These are phyloP conservation scores for Ophiostoma fasciatum DNA, from an alignment of 2,329 filamentous ascomycete genomes.

Conservation along the genomic window DNA sequence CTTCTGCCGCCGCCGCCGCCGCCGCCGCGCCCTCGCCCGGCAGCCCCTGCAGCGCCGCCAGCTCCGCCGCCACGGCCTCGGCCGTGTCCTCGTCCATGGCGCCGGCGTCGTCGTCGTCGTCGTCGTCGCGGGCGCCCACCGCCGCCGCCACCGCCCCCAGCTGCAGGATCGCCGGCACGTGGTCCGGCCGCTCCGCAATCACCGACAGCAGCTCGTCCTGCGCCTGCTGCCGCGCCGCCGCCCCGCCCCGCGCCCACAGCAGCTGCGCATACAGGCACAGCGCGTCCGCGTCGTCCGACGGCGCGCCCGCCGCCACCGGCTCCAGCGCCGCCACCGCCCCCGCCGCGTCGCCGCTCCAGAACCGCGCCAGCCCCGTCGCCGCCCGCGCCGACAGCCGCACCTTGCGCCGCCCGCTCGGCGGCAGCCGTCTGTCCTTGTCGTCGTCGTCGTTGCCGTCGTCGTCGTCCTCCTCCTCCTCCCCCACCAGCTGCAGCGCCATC, in stretches of 20 bases:
- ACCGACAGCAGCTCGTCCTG: conserved; percentile 67
- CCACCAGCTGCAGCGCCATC: conserved; percentile 54
- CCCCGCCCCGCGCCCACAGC: conserved; percentile 76
- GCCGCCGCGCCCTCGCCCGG: conserved; percentile 30
- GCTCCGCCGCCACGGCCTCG: conserved; percentile 57
- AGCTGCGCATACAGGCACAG: conserved; percentile 82
- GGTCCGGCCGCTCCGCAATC: conserved; percentile 57
- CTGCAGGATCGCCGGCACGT: conserved; percentile 66
- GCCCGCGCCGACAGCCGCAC: conserved; percentile 73
- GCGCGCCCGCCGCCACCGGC: conserved; percentile 59
- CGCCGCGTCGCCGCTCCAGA: conserved; percentile 50
- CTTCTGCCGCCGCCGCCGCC: no score
- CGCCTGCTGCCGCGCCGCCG: conserved; percentile 59
- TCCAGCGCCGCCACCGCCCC: conserved; percentile 69
- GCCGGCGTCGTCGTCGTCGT: no score
- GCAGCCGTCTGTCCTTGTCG: conserved; percentile 50
- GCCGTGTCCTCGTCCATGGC: conserved; percentile 68
- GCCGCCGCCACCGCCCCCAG: conserved; percentile 73
- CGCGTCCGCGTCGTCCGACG: conserved; percentile 69
- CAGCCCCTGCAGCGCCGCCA: conserved; percentile 49
- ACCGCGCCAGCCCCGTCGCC: conserved; percentile 71
- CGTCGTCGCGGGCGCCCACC: no score
- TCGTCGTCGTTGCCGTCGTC: conserved; percentile 40
- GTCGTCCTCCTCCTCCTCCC: no score
- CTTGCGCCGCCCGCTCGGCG: conserved; percentile 48